These are phyloP conservation scores for Rhizodiscina lignyota DNA, from an alignment of 495 filamentous ascomycete species.

Conservation along the genomic window DNA sequence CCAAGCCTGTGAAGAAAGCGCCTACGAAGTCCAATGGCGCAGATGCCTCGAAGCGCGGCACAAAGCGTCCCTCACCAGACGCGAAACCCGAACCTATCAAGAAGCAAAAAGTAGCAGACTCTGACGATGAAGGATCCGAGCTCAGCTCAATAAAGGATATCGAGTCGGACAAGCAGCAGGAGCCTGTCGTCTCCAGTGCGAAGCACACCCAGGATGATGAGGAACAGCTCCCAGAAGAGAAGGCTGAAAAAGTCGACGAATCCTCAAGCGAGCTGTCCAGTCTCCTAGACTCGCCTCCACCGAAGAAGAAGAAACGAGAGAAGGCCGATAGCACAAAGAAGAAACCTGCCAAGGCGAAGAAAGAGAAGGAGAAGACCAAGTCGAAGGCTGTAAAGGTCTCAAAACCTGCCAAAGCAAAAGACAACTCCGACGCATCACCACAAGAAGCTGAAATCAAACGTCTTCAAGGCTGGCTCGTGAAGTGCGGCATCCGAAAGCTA, in stretches of 20 bases:
- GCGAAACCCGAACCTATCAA: conserved; percentile 11
- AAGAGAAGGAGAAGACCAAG: conserved; percentile 4
- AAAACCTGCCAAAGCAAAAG: conserved; percentile 9
- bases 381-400: conserved; percentile 5
- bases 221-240: conserved; percentile 1
- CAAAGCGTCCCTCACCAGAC: conserved; percentile 3
- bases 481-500: conserved; percentile 87
- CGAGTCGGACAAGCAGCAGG: conserved; percentile 8
- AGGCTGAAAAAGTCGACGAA: conserved; percentile 11
- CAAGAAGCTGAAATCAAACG: conserved; percentile 74
- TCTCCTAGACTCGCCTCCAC: conserved; percentile 53
- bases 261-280: conserved; percentile 72
- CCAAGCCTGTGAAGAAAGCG: conserved; percentile 2
- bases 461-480: conserved; percentile 73
- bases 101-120: conserved; percentile 4
- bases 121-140: conserved; percentile 10
- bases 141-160: conserved; percentile 6
- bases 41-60: too few relatives aligned
- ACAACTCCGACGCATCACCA: conserved; percentile 34
- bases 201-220: not conserved
- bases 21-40: not conserved
- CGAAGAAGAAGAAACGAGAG: conserved; percentile 31
- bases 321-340: conserved; percentile 14
- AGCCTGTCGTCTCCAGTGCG: not conserved
- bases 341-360: conserved; percentile 9